Base-by-base conservation (phyloP, 106 monocot species). In the Vanilla planifolia region DNA sequence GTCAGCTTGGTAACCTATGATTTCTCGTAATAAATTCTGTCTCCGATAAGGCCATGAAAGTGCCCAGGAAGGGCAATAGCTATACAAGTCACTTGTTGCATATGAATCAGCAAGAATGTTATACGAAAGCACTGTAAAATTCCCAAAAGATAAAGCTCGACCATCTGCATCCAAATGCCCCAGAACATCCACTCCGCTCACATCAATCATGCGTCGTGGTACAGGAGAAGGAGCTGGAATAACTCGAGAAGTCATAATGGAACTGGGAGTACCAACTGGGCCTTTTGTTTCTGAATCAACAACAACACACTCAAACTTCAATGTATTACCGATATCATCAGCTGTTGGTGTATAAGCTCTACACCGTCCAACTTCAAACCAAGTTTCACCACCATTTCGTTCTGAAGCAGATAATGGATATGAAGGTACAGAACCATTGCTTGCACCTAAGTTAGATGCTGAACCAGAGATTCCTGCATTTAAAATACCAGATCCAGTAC, bases 31-130 rank as follows among this genome's bases (percentile, higher is more conserved):
- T 75, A 99, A 76, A 74, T 99, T 99, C 39, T 99, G 92, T 33
- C 79, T 80, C 40, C 98, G 85, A 52, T 99, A 99, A 22, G 79
- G 58, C 98, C 98, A 99, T n/a, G 92, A 75, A 39, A 99, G 92
- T 9, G 98, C 98, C 98, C 98, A 99, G 21, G 92, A 74, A 20
- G 98, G 98, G 71, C 98, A 99, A 63, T 99, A 92, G 63, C 85
- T 85, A 42, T 92, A 92, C 45, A 42, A 32, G 40, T 92, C 98
- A 67, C 65, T 85, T 73, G 88, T 78, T 14, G 98, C 92, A 78
- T 88, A 85, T 37, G 73, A 67, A 66, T 99, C 98, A 26, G 92
- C 76, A 37, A 99, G 92, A 62, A 99, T 82, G 64, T 99, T 99
- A 64, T 99, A 99, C 25, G 98, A 92, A 17, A 99, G 88, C 55